Evolutionary conservation across 805 yeast species (phyloP), one percentile per base, ranked within the genome.

Genomic region (Starmera quercuum): DNA sequence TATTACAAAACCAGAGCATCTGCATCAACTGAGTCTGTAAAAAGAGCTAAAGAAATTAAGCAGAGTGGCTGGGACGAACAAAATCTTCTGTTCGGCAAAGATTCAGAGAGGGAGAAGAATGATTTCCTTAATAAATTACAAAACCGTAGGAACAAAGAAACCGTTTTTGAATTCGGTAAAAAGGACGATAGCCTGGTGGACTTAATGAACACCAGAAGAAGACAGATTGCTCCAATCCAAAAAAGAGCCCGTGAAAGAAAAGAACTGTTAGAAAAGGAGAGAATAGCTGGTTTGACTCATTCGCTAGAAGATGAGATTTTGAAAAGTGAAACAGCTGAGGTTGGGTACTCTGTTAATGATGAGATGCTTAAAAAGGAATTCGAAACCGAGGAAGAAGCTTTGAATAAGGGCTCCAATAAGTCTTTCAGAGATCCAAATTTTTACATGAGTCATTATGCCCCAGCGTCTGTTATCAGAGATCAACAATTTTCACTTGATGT

Each of bases 391-490:
- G 64, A 61, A 33, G 49, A 54, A 19, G 38, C 56, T 4, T 33
- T 47, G n/a, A 41, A 35, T 21, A 54, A 54, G 35, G 34, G 38
- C 30, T 24, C 34, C 29, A 49, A 50, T 35, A 77, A 75, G 44
- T 58, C 77, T 0, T 88, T 56, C 63, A 73, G 77, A 51, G 97
- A 92, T 60, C 82, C 85, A 11, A 70, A 76, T 38, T 83, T 73
- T 55, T 92, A 78, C 63, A 66, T 92, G 54, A 77, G 94, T 36
- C 96, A 92, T 55, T 87, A 78, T 64, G 97, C 96, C 0, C 87
- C 96, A 14, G 72, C 78, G 0, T 69, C 77, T 12, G 75, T 74
- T 13, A 71, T 85, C 36, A 95, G 86, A 55, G 97, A 92, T 68
- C 83, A 60, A 83, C 95, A 59, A 63, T 76, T 55, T 46, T 74